Conservation (phyloP, 164 flowering plant genomes). For the Sextonia rubra region DNA sequence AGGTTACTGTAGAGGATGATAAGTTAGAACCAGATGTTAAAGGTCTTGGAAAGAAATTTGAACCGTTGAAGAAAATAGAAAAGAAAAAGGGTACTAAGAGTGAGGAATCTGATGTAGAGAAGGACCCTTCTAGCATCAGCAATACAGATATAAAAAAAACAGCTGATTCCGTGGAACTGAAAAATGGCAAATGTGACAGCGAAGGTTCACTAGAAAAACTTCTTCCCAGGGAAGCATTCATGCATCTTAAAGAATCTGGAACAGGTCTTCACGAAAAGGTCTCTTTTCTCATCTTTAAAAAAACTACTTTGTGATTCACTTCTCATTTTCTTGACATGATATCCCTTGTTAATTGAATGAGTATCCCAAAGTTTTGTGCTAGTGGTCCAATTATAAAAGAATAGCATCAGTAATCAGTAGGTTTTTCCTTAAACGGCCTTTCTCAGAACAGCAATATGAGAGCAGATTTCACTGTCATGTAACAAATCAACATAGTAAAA, state of each 20-base stretch:
- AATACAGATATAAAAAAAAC: conserved; percentile 13
- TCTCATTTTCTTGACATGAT: not conserved
- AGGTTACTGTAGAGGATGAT: conserved; percentile 18
- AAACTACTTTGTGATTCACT: conserved; percentile 2
- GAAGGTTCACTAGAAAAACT: conserved; percentile 41
- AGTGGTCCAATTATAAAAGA: not conserved
- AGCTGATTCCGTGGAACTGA: conserved; percentile 18
- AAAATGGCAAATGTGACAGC: conserved; percentile 22
- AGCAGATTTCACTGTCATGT: not conserved
- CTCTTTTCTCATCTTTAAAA: not conserved
- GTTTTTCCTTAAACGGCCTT: not conserved
- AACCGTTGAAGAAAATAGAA: conserved; percentile 68
- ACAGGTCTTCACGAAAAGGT: conserved; percentile 87
- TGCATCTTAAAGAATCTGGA: conserved; percentile 68
- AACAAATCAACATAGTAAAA: not conserved
- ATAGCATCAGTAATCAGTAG: not conserved
- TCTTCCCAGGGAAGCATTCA: conserved; percentile 61
- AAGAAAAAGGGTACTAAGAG: conserved; percentile 25
- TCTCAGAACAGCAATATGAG: not conserved
- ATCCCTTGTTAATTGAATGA: not conserved
- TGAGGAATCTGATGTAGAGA: conserved; percentile 23
- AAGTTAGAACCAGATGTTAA: conserved; percentile 48
- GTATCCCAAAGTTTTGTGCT: not conserved
- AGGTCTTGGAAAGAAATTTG: conserved; percentile 87
- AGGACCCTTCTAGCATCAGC: conserved; percentile 16